Conservation (phyloP, 768 basidiomycete genomes). For the Termitomyces sp. region DNA sequence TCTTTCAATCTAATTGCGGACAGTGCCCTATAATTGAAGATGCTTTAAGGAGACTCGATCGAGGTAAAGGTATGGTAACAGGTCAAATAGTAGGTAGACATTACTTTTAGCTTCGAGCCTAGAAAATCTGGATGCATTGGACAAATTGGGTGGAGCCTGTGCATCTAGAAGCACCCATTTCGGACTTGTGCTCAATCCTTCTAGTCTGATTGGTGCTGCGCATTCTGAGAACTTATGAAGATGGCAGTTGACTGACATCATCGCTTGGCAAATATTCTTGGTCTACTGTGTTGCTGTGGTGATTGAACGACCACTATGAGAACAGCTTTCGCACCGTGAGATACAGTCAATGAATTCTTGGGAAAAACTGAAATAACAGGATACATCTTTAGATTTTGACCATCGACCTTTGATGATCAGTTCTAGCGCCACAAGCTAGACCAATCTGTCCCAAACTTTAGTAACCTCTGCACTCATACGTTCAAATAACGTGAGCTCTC, state of each 20-base stretch:
- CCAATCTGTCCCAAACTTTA: neutral
- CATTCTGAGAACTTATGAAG: neutral
- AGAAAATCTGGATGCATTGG: neutral
- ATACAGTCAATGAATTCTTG: neutral
- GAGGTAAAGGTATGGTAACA: neutral
- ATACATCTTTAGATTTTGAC: neutral
- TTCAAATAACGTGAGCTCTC: neutral
- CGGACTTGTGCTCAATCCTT: neutral
- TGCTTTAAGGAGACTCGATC: neutral
- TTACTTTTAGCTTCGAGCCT: neutral
- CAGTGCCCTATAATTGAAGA: too few species aligned
- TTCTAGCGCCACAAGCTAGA: neutral
- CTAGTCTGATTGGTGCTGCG: neutral
- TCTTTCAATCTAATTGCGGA: neutral
- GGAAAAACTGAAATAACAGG: too few species aligned
- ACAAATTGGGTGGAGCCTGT: neutral
- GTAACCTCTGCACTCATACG: neutral
- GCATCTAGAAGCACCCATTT: neutral
- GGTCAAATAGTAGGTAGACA: neutral
- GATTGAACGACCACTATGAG: neutral
- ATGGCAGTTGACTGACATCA: neutral
- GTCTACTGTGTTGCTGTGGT: neutral
- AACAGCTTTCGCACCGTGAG: neutral
- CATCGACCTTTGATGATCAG: neutral
- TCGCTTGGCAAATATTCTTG: neutral